Evolutionary conservation across 768 basidiomycete species (phyloP).

Genomic region (Mycena chlorophos): DNA sequence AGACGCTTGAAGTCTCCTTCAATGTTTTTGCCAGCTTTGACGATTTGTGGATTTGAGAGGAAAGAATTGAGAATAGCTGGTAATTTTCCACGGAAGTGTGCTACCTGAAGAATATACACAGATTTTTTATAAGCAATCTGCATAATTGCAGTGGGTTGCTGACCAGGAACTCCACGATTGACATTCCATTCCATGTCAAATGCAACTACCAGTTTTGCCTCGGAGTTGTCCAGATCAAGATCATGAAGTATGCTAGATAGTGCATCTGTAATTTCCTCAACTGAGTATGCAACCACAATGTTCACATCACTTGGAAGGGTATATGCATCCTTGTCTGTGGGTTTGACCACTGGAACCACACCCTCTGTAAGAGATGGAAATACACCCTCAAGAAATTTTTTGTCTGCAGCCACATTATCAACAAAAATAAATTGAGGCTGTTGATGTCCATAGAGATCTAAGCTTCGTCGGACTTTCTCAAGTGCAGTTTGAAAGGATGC

Average conservation of each 20-base stretch:
- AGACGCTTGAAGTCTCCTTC: background rate
- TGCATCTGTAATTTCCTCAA: background rate
- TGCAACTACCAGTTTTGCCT: background rate
- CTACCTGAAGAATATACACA: background rate
- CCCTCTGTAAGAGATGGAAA: background rate
- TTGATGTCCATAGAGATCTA: background rate
- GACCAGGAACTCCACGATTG: too few relatives aligned
- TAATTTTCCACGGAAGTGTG: background rate
- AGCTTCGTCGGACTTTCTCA: background rate
- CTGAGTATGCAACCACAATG: background rate
- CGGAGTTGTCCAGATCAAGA: background rate
- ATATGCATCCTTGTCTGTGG: background rate
- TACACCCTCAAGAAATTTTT: background rate
- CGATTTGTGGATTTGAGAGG: background rate
- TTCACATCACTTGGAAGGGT: background rate
- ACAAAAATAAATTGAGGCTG: background rate
- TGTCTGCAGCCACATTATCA: background rate
- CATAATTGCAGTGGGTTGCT: background rate
- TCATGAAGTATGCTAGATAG: background rate
- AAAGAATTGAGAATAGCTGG: background rate
- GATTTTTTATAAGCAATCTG: background rate
- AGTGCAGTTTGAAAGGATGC: conserved; percentile 1
- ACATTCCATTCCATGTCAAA: conserved; percentile 1
- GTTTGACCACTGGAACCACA: background rate
- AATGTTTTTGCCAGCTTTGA: background rate